phyloP scores from a whole-genome alignment of 495 filamentous ascomycete species.

The Penicillium chermesinum region DNA sequence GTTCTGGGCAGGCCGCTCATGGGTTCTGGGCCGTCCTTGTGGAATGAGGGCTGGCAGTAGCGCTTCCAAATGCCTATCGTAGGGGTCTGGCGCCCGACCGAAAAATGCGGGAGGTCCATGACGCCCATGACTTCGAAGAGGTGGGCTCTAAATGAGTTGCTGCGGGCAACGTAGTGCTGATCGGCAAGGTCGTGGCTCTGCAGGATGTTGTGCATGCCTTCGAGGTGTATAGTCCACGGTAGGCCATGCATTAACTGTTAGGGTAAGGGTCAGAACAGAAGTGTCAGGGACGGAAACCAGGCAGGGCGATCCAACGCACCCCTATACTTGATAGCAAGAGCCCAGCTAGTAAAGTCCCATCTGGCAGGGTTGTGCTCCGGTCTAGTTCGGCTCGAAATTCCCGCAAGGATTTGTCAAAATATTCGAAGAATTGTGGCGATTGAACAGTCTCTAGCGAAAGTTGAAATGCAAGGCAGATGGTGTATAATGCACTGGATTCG shows the following conservation, averaged over 20 bases:
- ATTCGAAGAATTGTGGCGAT: conserved; percentile 25
- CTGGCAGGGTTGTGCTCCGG: conserved; percentile 18
- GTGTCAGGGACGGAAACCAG: neutral
- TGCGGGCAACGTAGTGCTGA: neutral
- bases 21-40: conserved; percentile 20
- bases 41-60: conserved; percentile 19
- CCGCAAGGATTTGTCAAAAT: conserved; percentile 26
- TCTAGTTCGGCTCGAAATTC: conserved; percentile 31
- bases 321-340: conserved; percentile 35
- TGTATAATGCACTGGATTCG: conserved; percentile 29
- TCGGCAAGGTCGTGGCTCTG: conserved; percentile 16
- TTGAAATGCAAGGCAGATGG: conserved; percentile 32
- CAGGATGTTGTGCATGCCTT: conserved; percentile 34
- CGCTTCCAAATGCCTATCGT: conserved; percentile 29
- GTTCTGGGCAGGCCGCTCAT: conserved; percentile 32
- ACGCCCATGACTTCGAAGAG: conserved; percentile 36
- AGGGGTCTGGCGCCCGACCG: conserved; percentile 26
- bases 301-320: conserved; percentile 16
- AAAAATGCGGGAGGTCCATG: conserved; percentile 31
- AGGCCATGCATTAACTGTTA: conserved; percentile 30
- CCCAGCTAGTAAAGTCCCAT: conserved; percentile 32
- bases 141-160: conserved; percentile 23
- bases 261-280: neutral
- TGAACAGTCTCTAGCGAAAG: conserved; percentile 14
- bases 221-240: conserved; percentile 37